These are phyloP conservation scores for Acanthamoeba culbertsoni DNA, from an alignment of 208 protist genomes.

Conservation along the genomic window DNA sequence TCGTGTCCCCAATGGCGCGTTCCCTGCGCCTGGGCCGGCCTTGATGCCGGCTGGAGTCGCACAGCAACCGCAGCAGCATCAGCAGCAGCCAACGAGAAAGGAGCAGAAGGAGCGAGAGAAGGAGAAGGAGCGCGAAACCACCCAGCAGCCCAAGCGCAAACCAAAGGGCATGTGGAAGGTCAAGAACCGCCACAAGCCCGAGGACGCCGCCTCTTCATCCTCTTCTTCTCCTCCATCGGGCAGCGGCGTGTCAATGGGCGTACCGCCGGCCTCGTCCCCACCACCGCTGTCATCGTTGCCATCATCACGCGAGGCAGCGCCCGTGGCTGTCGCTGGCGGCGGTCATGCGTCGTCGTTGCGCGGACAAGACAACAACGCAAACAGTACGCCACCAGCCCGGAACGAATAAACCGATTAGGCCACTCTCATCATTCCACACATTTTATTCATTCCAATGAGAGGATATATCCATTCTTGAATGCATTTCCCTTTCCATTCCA, in stretches of 20 bases:
- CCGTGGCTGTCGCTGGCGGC: too few relatives aligned
- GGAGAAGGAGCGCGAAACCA: too few relatives aligned
- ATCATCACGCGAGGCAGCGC: too few relatives aligned
- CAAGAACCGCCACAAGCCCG: background rate
- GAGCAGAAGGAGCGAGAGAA: background rate
- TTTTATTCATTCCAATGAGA: background rate
- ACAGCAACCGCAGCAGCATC: background rate
- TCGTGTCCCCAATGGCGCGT: too few relatives aligned
- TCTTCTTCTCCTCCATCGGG: background rate
- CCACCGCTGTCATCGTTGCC: background rate
- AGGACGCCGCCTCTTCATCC: background rate
- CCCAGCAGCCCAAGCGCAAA: too few relatives aligned
- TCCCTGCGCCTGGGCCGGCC: too few relatives aligned
- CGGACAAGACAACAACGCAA: background rate
- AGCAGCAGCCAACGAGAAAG: background rate
- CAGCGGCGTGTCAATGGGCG: background rate
- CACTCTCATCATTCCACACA: background rate
- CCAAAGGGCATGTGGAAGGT: slow-evolving; percentile 39
- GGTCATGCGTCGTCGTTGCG: too few relatives aligned
- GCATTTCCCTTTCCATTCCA: background rate
- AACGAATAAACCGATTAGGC: background rate
- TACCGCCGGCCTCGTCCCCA: background rate
- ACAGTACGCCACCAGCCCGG: background rate
- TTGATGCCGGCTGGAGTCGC: too few relatives aligned
- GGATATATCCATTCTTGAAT: background rate